Base-by-base conservation (phyloP, 176 grass and related monocot species). In the Oryza brachyantha region DNA sequence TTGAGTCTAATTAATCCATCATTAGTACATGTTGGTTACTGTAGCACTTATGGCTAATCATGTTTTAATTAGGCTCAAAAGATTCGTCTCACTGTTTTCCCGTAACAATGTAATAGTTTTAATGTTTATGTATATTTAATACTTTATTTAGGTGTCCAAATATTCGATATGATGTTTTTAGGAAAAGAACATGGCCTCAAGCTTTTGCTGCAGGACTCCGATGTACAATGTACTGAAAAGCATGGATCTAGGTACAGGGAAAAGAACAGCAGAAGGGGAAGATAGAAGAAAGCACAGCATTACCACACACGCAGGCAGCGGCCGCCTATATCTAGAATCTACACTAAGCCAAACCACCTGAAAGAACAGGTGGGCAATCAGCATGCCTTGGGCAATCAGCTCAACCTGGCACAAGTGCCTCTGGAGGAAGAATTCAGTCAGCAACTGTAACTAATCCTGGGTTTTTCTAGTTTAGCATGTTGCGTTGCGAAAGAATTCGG, bases 401-500 rank as follows among this genome's bases (percentile, higher is more conserved):
- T 32, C 31, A 75, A 75, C 32, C 70, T 8, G 19, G 21, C 64
- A 75, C 69, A 84, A 78, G 41, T 75, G 34, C 26, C 63, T 28
- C 86, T 70, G n/a, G 76, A 64, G 28, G 57, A 80, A 84, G 54
- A 60, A 84, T 76, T 84, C 87, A 72, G 77, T 81, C 84, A 84
- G 70, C 40, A 84, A 85, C 82, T 88, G 70, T 13, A 76, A 76
- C 69, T 76, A 70, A 27, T 70, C 64, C 64, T 70, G 32, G 21
- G 62, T 35, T 63, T 64, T 61, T 61, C 8, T 67, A 60, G 22
- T 61, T 70, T 79, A 97, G 48, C 82, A 87, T 17, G 71, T 19
- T 7, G 28, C 29, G 36, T 98, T 87, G 41, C 68, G 61, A 83
- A 92, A 94, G 52, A 88, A 87, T 48, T 98, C 87, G 0, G 80